phyloP scores from a whole-genome alignment of 495 filamentous ascomycete genomes.

The Neurospora sp. region DNA sequence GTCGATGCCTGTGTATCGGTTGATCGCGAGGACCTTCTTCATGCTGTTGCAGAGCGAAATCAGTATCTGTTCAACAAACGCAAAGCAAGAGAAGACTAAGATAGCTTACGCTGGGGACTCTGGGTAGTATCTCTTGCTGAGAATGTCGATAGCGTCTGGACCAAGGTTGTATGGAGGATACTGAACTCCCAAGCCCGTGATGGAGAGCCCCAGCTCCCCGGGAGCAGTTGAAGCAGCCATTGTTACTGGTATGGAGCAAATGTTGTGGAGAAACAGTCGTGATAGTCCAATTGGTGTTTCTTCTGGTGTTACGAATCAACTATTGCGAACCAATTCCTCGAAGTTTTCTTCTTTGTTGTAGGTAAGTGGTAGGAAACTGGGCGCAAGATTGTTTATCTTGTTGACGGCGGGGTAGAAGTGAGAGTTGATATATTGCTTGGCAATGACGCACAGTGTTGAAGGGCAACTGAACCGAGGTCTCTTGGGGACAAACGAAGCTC shows the following conservation, averaged over 20 bases:
- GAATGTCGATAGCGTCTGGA: constrained; percentile 27
- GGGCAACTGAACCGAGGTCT: not conserved
- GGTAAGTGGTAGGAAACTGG: not conserved
- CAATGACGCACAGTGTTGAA: not conserved
- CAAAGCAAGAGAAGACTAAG: not conserved
- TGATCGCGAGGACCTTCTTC: constrained; percentile 51
- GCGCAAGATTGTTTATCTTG: not conserved
- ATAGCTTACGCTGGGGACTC: constrained; percentile 38
- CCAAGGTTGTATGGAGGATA: constrained; percentile 40
- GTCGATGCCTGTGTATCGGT: constrained; percentile 54
- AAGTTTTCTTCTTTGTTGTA: not conserved
- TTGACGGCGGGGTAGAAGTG: not conserved
- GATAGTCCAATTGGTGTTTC: constrained; percentile 6
- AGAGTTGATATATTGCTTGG: not conserved
- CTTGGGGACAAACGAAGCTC: not conserved
- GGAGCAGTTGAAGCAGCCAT: constrained; percentile 15
- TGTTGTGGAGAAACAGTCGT: not conserved
- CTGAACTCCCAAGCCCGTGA: constrained; percentile 38
- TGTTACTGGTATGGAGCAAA: not conserved
- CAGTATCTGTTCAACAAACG: not conserved
- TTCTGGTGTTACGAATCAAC: not conserved
- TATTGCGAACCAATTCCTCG: not conserved
- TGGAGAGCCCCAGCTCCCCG: constrained; percentile 38
- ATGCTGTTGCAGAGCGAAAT: constrained; percentile 24
- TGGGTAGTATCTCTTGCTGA: constrained; percentile 38